A percentile compares a stretch with the other conserved stretches of the same genome.
These are phyloP conservation scores for Apiotrichum mycotoxinovorans DNA, from an alignment of 1,284 basidiomycete species.

Conservation along the genomic window DNA sequence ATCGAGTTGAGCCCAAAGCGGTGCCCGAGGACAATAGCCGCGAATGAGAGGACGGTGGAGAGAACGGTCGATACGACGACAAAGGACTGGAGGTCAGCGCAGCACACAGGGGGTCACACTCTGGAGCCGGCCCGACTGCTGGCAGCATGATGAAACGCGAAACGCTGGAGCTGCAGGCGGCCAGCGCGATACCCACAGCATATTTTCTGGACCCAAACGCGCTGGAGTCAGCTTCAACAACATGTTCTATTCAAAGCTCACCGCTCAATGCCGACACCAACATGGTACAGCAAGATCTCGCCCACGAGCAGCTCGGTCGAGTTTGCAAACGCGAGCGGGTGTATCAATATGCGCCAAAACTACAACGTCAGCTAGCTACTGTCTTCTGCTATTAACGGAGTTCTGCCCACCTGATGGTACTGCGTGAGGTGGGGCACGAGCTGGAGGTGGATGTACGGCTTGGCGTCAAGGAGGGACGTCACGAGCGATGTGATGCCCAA, in stretches of 20 bases:
- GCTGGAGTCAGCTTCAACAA: constrained; percentile 20
- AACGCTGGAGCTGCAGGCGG: neutral
- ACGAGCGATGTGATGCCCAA: constrained; percentile 66
- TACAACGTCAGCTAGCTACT: constrained; percentile 52
- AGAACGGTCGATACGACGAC: constrained; percentile 61
- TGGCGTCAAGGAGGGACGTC: constrained; percentile 73
- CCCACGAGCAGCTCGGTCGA: constrained; percentile 79
- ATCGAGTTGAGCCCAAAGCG: constrained; percentile 65
- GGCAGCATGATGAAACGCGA: no score
- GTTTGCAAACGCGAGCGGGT: constrained; percentile 75
- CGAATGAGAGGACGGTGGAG: constrained; percentile 65
- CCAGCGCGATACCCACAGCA: constrained; percentile 59
- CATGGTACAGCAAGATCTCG: constrained; percentile 69
- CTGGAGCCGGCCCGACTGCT: no score
- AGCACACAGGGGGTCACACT: no score
- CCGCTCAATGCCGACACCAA: constrained; percentile 71
- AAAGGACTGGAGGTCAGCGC: constrained; percentile 62
- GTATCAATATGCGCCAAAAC: constrained; percentile 77
- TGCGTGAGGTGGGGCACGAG: constrained; percentile 47
- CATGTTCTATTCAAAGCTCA: constrained; percentile 16
- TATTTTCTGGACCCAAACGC: constrained; percentile 83
- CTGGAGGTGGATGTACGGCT: constrained; percentile 81
- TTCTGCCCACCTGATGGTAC: constrained; percentile 50
- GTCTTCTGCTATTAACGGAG: no score
- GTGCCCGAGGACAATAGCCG: constrained; percentile 61